Evolutionary conservation across 139 green algal genomes (phyloP).

Genomic region (Coccomyxa sp.): DNA sequence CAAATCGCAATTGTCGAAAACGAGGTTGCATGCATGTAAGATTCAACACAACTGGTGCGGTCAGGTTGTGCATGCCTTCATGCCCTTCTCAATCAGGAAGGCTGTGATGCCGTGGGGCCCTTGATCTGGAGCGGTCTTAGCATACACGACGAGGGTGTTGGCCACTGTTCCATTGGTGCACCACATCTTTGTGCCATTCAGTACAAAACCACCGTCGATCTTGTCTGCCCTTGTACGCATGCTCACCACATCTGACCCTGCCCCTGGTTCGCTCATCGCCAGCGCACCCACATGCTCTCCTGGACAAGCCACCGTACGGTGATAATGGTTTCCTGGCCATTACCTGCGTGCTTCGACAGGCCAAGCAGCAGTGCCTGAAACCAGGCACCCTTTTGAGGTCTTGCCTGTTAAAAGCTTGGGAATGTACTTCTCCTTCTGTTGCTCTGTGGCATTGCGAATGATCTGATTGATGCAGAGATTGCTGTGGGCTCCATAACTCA

Average conservation of each 20-base stretch:
- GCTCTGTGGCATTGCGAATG: constrained; percentile 64
- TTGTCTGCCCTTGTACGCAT: constrained; percentile 67
- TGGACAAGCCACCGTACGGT: constrained; percentile 10
- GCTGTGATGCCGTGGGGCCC: constrained; percentile 85
- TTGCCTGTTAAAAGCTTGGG: constrained; percentile 65
- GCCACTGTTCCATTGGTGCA: constrained; percentile 89
- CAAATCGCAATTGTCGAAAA: not conserved
- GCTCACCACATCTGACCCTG: constrained; percentile 83
- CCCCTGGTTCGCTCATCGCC: constrained; percentile 80
- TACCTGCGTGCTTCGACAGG: not conserved
- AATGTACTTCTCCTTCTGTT: constrained; percentile 74
- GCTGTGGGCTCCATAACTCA: constrained; percentile 87
- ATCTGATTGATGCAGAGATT: constrained; percentile 96
- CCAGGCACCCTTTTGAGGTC: not conserved
- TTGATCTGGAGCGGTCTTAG: constrained; percentile 72
- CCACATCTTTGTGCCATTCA: constrained; percentile 95
- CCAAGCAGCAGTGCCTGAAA: not conserved
- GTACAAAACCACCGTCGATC: constrained; percentile 55
- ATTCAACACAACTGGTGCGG: not conserved
- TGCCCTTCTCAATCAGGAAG: constrained; percentile 91
- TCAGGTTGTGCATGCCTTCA: constrained; percentile 28
- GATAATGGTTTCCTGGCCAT: not conserved
- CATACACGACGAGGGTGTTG: constrained; percentile 84
- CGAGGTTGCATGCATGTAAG: too few species aligned
- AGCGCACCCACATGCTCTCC: constrained; percentile 87